A percentile compares a stretch with the other conserved stretches of the same genome.
phyloP scores from a whole-genome alignment of 257 asterid species.

The Fraxinus quadrangulata region DNA sequence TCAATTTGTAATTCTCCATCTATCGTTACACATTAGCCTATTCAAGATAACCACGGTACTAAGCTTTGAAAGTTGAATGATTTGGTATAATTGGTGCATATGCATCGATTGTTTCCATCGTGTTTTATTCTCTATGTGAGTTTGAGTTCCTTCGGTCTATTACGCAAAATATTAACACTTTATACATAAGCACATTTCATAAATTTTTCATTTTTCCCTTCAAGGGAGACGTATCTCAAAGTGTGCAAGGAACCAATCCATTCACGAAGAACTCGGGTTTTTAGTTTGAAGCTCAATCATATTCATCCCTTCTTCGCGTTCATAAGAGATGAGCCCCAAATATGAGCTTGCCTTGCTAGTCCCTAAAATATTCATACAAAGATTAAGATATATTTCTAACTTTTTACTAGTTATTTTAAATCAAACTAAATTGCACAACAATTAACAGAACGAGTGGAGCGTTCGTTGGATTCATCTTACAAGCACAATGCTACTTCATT shows the following conservation, averaged over 20 bases:
- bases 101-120: not conserved
- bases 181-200: not conserved
- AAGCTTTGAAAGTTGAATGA: not conserved
- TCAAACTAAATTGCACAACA: not conserved
- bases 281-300: not conserved
- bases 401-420: not conserved
- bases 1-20: not conserved
- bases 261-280: too few relatives aligned
- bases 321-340: not conserved
- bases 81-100: not conserved
- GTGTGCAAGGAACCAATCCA: too few relatives aligned
- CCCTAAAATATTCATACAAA: not conserved
- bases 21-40: not conserved
- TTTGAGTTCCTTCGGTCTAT: not conserved
- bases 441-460: not conserved
- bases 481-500: too few relatives aligned
- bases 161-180: not conserved
- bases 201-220: not conserved
- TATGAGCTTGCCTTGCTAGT: not conserved
- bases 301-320: not conserved
- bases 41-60: not conserved
- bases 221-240: not conserved
- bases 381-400: not conserved
- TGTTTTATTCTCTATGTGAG: not conserved
- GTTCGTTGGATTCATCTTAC: too few relatives aligned